Base-by-base conservation (phyloP, 805 yeast species). In the Ogataea trehalophila region DNA sequence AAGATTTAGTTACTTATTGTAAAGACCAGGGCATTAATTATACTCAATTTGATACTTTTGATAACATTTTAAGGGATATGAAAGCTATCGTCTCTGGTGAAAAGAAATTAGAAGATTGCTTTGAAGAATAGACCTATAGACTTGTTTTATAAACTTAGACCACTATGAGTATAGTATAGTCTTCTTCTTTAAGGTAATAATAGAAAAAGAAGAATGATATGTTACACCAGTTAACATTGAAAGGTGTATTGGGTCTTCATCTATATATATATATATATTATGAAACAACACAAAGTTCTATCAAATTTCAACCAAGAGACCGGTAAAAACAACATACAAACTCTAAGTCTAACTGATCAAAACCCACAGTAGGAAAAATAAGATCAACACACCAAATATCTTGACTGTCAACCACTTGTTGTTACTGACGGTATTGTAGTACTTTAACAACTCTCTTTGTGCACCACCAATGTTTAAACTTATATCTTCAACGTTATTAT, bases 401-500 rank as follows among this genome's bases (percentile, higher is more conserved):
- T 87, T 89, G 44, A 87, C 75, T 68, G 90, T 88, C 52, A 94
- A 73, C 96, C 97, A 90, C 59, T 98, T 77, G 67, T 92, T 94
- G 59, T 85, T 87, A 44, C 94, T 82, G 22, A 94, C 87, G 46
- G 83, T 80, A 49, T 92, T 87, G 62, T 85, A 94, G 67, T 91
- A 94, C 66, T 90, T 92, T 56, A 92, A 71, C 54, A 94, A 75
- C 65, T 94, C 98, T 51, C 97, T 72, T 65, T 94, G 98, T 0
- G 99, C 99, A 1, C 98, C 98, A 26, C 78, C 71, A 15, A 94
- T 91, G 64, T 91, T 94, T 62, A 92, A 65, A 58, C 88, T 81
- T 45, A 92, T 89, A 60, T 94, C 98, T 57, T 91, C 97, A 6
- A 95, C 95, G 62, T 94, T 91, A 47, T 83, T 87, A 68, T 94